These are phyloP conservation scores for Thalassiosira hispida DNA, from an alignment of 352 stramenopile genomes.

Conservation along the genomic window DNA sequence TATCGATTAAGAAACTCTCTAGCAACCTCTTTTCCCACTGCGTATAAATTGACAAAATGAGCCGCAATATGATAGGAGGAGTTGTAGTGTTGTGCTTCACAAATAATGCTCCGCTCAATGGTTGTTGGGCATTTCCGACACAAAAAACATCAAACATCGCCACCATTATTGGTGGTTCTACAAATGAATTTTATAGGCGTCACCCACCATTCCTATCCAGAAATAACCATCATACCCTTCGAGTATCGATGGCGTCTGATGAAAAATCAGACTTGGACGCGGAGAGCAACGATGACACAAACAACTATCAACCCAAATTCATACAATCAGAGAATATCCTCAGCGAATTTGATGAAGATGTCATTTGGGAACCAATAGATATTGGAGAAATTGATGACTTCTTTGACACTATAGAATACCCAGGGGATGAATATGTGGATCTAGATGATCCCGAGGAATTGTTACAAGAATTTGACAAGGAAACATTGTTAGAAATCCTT, in stretches of 20 bases:
- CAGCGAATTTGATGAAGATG: constrained; percentile 48
- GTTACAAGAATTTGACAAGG: constrained; percentile 53
- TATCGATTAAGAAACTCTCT: no score
- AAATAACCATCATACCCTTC: not conserved
- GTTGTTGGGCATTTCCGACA: not conserved
- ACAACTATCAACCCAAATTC: constrained; percentile 14
- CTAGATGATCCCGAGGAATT: constrained; percentile 46
- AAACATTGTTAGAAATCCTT: constrained; percentile 54
- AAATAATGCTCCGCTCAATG: not conserved
- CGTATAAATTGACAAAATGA: no score
- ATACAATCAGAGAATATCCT: constrained; percentile 55
- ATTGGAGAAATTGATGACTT: constrained; percentile 47
- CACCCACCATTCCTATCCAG: not conserved
- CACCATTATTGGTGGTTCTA: not conserved
- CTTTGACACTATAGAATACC: constrained; percentile 43
- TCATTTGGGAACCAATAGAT: constrained; percentile 44
- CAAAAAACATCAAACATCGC: not conserved
- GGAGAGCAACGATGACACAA: constrained; percentile 3
- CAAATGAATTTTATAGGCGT: not conserved
- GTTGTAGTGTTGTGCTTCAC: not conserved
- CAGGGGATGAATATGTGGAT: constrained; percentile 42
- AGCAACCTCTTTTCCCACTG: no score
- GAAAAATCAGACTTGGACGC: constrained; percentile 3
- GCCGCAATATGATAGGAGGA: no score
- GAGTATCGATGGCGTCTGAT: constrained; percentile 17